Evolutionary conservation across 148 eudicot genomes (phyloP).

Genomic region (Fagopyrum homotropicum): DNA sequence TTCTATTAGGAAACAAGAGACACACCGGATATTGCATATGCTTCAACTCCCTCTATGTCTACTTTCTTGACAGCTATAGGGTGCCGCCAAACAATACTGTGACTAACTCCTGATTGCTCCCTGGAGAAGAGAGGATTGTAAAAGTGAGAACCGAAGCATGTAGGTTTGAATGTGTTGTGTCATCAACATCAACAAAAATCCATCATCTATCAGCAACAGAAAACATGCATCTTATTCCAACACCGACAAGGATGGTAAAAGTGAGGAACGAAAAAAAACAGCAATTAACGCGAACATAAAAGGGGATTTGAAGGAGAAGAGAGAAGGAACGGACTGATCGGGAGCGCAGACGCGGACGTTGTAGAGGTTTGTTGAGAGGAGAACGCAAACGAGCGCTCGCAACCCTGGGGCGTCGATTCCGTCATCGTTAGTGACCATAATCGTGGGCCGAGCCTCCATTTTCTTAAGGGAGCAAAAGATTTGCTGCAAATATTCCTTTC

Average conservation of each 20-base stretch:
- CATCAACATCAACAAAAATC: neutral
- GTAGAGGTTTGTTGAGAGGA: constrained; percentile 58
- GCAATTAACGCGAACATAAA: neutral
- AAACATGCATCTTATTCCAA: neutral
- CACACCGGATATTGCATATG: constrained; percentile 81
- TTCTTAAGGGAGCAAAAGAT: neutral
- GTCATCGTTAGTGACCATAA: constrained; percentile 93
- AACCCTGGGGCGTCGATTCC: constrained; percentile 91
- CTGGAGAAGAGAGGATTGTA: constrained; percentile 23
- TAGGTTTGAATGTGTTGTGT: neutral
- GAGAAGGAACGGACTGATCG: constrained; percentile 47
- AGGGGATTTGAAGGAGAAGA: neutral
- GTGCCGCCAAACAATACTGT: constrained; percentile 64
- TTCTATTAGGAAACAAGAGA: constrained; percentile 3
- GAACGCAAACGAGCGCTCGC: constrained; percentile 59
- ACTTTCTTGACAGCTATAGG: constrained; percentile 59
- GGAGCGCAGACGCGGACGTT: constrained; percentile 80
- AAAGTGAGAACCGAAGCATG: neutral
- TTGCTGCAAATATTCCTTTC: too few relatives aligned
- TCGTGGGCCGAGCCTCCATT: constrained; percentile 46
- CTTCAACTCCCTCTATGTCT: constrained; percentile 72
- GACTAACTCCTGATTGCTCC: constrained; percentile 91
- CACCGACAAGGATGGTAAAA: neutral
- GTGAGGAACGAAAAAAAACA: neutral
- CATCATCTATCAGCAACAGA: neutral